These are phyloP conservation scores for Ustilago bromivora DNA, from an alignment of 1,284 basidiomycete species.

Conservation along the genomic window DNA sequence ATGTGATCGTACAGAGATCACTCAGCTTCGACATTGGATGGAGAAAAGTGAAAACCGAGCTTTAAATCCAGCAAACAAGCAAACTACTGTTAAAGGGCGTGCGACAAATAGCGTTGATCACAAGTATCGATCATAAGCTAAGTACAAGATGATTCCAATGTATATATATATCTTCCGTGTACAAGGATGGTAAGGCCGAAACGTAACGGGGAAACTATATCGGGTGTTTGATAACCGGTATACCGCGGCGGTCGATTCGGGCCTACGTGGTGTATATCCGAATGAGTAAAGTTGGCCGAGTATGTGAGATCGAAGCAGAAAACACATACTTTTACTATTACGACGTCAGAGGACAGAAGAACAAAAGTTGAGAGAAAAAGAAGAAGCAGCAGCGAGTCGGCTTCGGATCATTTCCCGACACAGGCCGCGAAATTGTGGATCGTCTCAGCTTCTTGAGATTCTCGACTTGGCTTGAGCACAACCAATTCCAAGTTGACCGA, in stretches of 20 bases:
- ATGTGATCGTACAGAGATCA: background rate
- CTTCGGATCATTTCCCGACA: conserved; percentile 21
- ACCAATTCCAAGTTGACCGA: background rate
- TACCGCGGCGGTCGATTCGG: no score
- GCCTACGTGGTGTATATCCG: no score
- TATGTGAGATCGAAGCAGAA: no score
- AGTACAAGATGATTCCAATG: no score
- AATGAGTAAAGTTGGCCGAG: no score
- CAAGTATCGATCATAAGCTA: no score
- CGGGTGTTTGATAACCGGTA: no score
- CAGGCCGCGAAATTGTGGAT: background rate
- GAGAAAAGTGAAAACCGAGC: conserved; percentile 2
- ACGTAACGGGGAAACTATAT: no score
- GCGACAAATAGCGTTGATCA: no score
- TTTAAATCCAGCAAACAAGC: conserved; percentile 4
- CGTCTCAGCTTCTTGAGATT: background rate
- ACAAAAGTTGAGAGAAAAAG: background rate
- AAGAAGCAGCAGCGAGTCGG: background rate
- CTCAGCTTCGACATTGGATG: background rate
- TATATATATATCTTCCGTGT: no score
- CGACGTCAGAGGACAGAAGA: background rate
- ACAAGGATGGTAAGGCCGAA: no score
- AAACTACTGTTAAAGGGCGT: no score
- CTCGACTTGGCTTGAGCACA: background rate
- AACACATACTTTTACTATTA: background rate